A percentile compares a stretch with the other conserved stretches of the same genome.
Evolutionary conservation across 1,284 basidiomycete genomes (phyloP).

Genomic region (Spongispora temasekensis): DNA sequence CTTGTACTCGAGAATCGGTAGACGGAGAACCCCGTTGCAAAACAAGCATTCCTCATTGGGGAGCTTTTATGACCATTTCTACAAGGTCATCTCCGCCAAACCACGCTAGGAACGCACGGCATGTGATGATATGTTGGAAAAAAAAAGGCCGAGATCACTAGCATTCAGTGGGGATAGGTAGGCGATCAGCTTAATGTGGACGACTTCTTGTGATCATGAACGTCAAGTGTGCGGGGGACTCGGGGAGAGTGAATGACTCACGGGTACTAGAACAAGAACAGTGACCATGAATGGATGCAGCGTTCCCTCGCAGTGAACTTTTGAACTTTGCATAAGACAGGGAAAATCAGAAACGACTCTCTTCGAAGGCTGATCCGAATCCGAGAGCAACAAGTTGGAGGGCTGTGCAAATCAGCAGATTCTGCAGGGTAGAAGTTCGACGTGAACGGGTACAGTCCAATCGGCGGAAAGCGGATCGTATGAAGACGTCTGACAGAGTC

Average conservation of each 20-base stretch:
- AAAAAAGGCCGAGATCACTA: constrained; percentile 7
- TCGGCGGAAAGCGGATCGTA: constrained; percentile 18
- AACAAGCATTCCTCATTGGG: background rate
- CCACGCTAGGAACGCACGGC: constrained; percentile 1
- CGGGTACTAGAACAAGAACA: background rate
- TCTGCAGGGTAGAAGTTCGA: constrained; percentile 6
- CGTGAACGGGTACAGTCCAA: constrained; percentile 3
- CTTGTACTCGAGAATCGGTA: background rate
- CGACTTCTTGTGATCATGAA: constrained; percentile 11
- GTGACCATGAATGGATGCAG: background rate
- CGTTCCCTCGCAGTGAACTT: background rate
- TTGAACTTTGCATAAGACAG: background rate
- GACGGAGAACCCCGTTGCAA: background rate
- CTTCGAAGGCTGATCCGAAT: background rate
- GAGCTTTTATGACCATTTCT: background rate
- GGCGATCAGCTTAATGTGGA: constrained; percentile 18
- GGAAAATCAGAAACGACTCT: background rate
- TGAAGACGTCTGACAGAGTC: no score
- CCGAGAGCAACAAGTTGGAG: background rate
- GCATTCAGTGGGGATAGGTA: constrained; percentile 18
- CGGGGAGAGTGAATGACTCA: background rate
- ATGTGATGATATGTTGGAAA: background rate
- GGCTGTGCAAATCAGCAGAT: background rate
- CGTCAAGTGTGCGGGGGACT: constrained; percentile 18
- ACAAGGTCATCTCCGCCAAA: constrained; percentile 26